Base-by-base conservation (phyloP, 1,284 basidiomycete genomes). In the Pholiota adiposa region DNA sequence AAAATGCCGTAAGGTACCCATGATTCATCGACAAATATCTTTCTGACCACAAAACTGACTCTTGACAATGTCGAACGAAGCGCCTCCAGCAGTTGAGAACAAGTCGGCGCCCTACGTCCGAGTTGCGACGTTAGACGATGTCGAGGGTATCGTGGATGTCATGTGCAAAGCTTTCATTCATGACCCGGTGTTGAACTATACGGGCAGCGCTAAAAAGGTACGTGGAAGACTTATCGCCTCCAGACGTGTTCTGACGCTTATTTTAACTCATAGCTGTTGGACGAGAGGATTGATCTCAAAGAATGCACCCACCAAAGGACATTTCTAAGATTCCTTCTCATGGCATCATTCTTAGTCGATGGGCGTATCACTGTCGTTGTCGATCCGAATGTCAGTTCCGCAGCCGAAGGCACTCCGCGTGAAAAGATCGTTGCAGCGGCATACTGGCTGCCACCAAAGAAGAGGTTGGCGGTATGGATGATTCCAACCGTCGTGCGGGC, bases 371-470 rank as follows among this genome's bases (percentile, higher is more conserved):
- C 66, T 1, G 68, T 73, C 6, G 60, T 65, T 4, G 64, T 70
- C 23, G 57, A 67, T 44, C 62, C 66, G 9, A 40, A 52, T 44
- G 14, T 21, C 34, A 23, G 9, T 25, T 52, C 51, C 18, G 54
- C 36, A 33, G 36, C 5, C 0, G 41, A 54, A n/a, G 49, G 51
- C 38, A 25, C 58, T 23, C 23, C 48, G 14, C 46, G 36, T 43
- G 58, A 59, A 25, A 66, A 59, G 33, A 67, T 73, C 29, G 65
- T 69, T 1, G 65, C 65, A 21, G 59, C 57, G 18, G 67, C 70
- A 9, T 51, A 69, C 11, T 74, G 73, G 72, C 59, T 69, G 3
- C 71, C 72, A 14, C 72, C 71, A 0, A 66, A 65, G 7, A 67
- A 65, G 31, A 58, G 69, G 21, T 21, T 70, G 18, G 59, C 67